Base-by-base conservation (phyloP, 1,139 yeast genomes). In the Taiozyma sp. region DNA sequence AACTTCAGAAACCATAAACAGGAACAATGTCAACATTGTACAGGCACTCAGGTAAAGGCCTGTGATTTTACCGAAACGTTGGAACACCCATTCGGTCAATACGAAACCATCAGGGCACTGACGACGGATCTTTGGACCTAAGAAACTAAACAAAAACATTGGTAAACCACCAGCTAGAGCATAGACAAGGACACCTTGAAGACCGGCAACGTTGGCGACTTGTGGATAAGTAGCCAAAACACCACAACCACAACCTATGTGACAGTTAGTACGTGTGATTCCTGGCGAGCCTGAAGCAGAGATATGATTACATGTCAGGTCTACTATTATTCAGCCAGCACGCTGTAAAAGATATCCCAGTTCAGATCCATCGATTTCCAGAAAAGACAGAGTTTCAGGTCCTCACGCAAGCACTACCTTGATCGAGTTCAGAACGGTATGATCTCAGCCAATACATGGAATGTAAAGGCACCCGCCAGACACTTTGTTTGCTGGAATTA, bases 31-130 rank as follows among this genome's bases (percentile, higher is more conserved):
- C 56, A 91, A 75, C 52, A 91, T 78, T 3, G 97, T 89, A 68
- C 90, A 88, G 47, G 82, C 83, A 6, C 95, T 84, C 50, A 91
- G 70, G 61, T 88, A 88, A 57, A 88, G 72, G 1, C 88, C 86
- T 7, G 96, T 76, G 22, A 84, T 69, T 6, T 75, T 64, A 2
- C 97, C 98, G 63, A 76, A 91, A 56, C 97, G 74, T 43, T 80
- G 81, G 62, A 88, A 78, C 14, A 88, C 95, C 98, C 98, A 91
- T 65, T 90, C 97, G n/a, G 97, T 88, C 57, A 91, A 73, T 42
- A 91, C 89, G 65, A 91, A 91, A 6, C 97, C 98, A 10, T 87
- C 82, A 0, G 98, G 97, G 62, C 96, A 88, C 58, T 79, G 79
- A 54, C 73, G 77, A 58, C 97, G 75, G 55, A 91, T 85, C 13